Conservation (phyloP, 371 early-diverging fungal genomes). For the Paraphysoderma sedebokerense region DNA sequence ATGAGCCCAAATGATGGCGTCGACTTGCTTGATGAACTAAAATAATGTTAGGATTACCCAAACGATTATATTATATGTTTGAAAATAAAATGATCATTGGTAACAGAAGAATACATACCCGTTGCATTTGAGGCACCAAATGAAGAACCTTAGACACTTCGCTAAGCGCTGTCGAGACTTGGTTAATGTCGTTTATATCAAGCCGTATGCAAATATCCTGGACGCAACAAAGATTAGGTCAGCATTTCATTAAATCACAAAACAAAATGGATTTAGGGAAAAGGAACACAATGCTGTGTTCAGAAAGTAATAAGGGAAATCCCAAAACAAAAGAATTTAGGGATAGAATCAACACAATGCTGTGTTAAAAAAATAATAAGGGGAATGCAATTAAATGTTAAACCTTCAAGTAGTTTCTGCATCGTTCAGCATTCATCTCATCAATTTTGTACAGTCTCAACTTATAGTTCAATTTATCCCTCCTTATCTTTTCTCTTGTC, state of each 20-base stretch:
- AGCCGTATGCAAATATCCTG: slow-evolving; percentile 13
- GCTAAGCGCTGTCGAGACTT: slow-evolving; percentile 6
- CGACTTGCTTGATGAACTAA: slow-evolving; percentile 8
- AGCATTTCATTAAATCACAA: not conserved
- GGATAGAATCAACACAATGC: too few relatives aligned
- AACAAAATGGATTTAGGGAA: not conserved
- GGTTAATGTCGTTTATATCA: slow-evolving; percentile 9
- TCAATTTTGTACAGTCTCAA: slow-evolving; percentile 15
- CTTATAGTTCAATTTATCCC: slow-evolving; percentile 13
- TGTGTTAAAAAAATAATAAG: too few relatives aligned
- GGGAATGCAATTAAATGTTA: too few relatives aligned
- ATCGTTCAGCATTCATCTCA: slow-evolving; percentile 7
- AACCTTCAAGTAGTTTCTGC: slow-evolving; percentile 11
- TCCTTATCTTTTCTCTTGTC: slow-evolving; percentile 14
- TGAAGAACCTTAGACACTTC: slow-evolving; percentile 7
- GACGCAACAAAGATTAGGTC: not conserved
- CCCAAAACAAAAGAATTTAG: too few relatives aligned
- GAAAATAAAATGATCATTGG: not conserved
- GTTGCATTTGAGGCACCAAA: slow-evolving; percentile 13
- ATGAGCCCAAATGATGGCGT: slow-evolving; percentile 4
- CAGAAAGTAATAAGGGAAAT: too few relatives aligned
- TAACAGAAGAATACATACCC: not conserved
- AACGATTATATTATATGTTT: not conserved
- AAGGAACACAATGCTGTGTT: too few relatives aligned
- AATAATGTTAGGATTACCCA: too few relatives aligned